Evolutionary conservation across 805 yeast species (phyloP), one percentile per base, ranked within the genome.

Genomic region (Candida maesae): DNA sequence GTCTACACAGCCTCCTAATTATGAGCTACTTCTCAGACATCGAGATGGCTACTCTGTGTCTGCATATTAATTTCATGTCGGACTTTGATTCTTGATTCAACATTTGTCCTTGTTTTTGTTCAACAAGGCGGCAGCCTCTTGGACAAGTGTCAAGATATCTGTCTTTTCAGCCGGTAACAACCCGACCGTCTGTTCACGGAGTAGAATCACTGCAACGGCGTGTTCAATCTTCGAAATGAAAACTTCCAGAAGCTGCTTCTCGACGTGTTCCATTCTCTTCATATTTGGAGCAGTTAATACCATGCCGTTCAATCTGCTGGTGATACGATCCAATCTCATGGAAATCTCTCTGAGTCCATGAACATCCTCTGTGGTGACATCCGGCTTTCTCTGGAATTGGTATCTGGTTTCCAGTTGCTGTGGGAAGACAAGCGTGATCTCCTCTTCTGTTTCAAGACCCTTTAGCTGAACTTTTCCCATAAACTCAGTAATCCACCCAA

Each of bases 401-500:
- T 73, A 73, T 50, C 98, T 73, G 3, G 81, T 66, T 4, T 71
- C 71, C 41, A 90, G 65, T 20, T 70, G 67, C 41, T 70, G 68
- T 2, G 98, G 95, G 65, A 82, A 90, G 0, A 80, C 77, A 35
- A 88, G 69, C 18, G 95, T 85, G 13, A 93, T 81, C 28, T 74
- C 73, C 61, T 93, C 99, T 2, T 95, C 95, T 26, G 89, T 81
- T 72, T 93, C 99, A 14, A 93, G 72, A 15, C 99, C 99, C 61
- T 93, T 93, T 56, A 93, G 71, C 60, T 90, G 89, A 57, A 78
- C 81, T 56, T 89, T 95, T 18, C 99, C 99, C 38, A 86, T 64
- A 34, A 77, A 79, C 46, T 74, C 74, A 44, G 79, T 73, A 12
- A 65, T 71, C 72, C 82, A 83, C 0, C 95, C 96, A 39, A 80